Percentiles rank a stretch among this genome's conserved stretches.
phyloP scores from a whole-genome alignment of 306 rosid species.

The Alnus glutinosa region DNA sequence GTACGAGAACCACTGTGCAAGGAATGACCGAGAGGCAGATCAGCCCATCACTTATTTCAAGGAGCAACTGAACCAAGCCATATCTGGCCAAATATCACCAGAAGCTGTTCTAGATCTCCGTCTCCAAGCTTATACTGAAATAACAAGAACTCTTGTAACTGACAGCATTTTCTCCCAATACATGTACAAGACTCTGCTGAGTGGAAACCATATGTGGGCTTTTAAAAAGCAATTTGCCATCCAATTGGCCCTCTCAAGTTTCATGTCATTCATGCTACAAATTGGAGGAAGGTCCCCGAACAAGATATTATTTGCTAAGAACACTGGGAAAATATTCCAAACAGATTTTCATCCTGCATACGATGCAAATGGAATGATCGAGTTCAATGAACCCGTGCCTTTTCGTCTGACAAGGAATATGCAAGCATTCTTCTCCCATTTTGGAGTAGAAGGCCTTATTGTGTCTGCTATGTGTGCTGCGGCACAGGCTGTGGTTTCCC shows the following conservation, averaged over 20 bases:
- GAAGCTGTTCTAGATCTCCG: constrained; percentile 95
- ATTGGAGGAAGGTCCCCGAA: constrained; percentile 99
- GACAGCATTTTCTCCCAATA: constrained; percentile 95
- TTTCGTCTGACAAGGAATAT: constrained; percentile 97
- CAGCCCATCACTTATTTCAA: constrained; percentile 91
- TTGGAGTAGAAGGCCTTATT: constrained; percentile 96
- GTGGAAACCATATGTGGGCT: constrained; percentile 96
- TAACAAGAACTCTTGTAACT: constrained; percentile 67
- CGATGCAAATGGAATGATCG: constrained; percentile 89
- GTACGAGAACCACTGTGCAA: constrained; percentile 96
- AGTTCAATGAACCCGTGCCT: constrained; percentile 93
- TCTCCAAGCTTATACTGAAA: constrained; percentile 79
- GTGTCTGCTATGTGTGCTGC: constrained; percentile 99
- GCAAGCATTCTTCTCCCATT: constrained; percentile 92
- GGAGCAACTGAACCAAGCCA: constrained; percentile 95
- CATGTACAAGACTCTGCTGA: constrained; percentile 91
- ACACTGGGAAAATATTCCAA: constrained; percentile 96
- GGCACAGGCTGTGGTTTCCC: constrained; percentile 92
- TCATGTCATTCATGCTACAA: constrained; percentile 93
- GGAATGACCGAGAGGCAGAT: constrained; percentile 95
- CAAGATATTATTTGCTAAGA: constrained; percentile 94
- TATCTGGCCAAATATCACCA: constrained; percentile 85
- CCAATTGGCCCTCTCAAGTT: constrained; percentile 96
- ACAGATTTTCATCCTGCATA: constrained; percentile 98
- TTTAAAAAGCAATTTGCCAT: constrained; percentile 97